Evolutionary conservation across 2,329 filamentous ascomycete species (phyloP), one percentile per base, ranked within the genome.

Genomic region (Dendryphion nanum): DNA sequence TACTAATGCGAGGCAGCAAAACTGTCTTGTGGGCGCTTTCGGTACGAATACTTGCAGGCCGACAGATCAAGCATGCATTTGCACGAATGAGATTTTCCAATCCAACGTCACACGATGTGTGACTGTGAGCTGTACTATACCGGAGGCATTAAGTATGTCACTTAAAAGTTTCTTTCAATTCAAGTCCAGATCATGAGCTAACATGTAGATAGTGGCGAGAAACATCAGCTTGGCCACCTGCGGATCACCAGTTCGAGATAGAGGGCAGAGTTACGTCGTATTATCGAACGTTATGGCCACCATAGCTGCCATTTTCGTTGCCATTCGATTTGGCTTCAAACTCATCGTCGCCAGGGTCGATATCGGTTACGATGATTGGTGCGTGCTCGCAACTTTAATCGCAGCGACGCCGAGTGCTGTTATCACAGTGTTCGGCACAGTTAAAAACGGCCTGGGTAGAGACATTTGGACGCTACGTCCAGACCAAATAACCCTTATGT

Each of bases 391-490:
- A 14, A 42, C 48, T 18, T 21, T 59, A 8, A n/a, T 60, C 10
- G 35, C 40, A 8, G 52, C 55, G 15, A 43, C 55, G n/a, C 58
- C 59, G 3, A 50, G 47, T 12, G 51, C 58, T 7, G 33, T 61
- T 18, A 41, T 63, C n/a, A 57, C 48, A 23, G 53, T 55, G 18
- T 37, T 39, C 10, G 48, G 37, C 6, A 32, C 44, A 12, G 18
- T 53, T 6, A 36, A 39, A 2, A 53, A 53, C n/a, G 76, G 76
- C 1, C 56, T 78, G 6, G 74, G 76, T 5, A 64, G 53, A 14
- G 76, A 79, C 33, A 63, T 77, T 13, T 79, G 75, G 75, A 75
- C 72, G 0, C 42, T 79, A 4, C 42, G 60, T 0, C 54, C 63
- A 0, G 51, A 63, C 1, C 47, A 66, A 13, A 67, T 80, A 30